Evolutionary conservation across 768 basidiomycete species (phyloP), one percentile per base, ranked within the genome.

Genomic region (Lactarius deliciosus): DNA sequence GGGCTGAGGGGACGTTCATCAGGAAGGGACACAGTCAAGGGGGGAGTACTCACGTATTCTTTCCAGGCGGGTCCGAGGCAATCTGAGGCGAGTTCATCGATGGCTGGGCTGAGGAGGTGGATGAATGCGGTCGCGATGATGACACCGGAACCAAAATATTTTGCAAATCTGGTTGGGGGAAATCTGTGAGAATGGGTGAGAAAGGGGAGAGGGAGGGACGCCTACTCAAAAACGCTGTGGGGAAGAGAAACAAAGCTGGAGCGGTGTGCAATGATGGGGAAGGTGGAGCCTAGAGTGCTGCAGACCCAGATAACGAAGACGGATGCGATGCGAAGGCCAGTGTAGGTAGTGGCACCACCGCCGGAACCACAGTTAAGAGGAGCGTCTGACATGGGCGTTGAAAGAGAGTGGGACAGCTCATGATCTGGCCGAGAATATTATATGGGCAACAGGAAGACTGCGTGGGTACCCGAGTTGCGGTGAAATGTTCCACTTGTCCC

Each of bases 1-100:
- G 6, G 91, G 91, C 91, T 95, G 68, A 6, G 28, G 57, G 50
- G 32, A 22, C 32, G 28, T 13, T n/a, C 41, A 32, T 32, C 45
- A 69, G 50, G 28, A 30, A n/a, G 15, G 43, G 30, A 10, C 6
- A 16, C 15, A n/a, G 2, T 30, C 18, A 1, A 45, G 34, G 2
- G 30, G 28, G 45, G 6, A 32, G 30, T 28, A 81, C 89, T 71
- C 72, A 94, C 92, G 74, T 96, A 97, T 64, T 79, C 76, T 0
- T 73, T 74, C 96, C 96, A 98, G 40, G 76, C 84, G 2, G 82
- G 77, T 0, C 81, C 72, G 28, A 98, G 80, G 75, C 96, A 98
- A 10, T 82, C 78, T 0, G 87, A 89, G 22, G 79, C 76, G 5
- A 98, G 81, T 43, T 84, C 91, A 13, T 85, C 85, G 57, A 92